Conservation (phyloP, 805 yeast genomes). For the Suhomyces sp. region DNA sequence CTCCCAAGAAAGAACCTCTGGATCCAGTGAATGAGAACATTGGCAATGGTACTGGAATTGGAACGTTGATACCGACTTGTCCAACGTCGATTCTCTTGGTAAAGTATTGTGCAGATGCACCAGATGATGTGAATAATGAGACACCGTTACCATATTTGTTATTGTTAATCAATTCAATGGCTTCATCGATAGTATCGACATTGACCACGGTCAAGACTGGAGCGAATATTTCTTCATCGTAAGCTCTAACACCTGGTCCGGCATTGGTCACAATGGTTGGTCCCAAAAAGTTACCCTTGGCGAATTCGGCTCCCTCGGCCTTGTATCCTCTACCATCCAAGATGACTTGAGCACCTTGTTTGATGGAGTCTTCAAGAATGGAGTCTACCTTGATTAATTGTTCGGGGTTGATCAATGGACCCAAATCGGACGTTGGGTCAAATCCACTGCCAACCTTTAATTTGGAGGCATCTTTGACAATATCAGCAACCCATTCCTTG, state of each 20-base stretch:
- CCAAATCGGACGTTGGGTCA: conserved; percentile 59
- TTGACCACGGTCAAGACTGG: conserved; percentile 67
- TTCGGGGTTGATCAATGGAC: conserved; percentile 69
- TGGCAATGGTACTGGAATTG: conserved; percentile 79
- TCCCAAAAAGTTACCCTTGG: conserved; percentile 67
- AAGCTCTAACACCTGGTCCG: conserved; percentile 68
- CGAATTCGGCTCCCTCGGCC: conserved; percentile 36
- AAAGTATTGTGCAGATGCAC: conserved; percentile 69
- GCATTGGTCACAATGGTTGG: conserved; percentile 65
- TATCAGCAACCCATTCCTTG: conserved; percentile 60
- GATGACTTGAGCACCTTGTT: conserved; percentile 59
- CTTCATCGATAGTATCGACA: conserved; percentile 65
- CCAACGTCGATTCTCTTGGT: conserved; percentile 69
- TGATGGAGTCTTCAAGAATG: conserved; percentile 55
- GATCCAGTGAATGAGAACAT: conserved; percentile 80
- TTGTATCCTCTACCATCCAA: conserved; percentile 62
- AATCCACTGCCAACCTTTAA: conserved; percentile 68
- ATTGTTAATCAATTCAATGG: conserved; percentile 60
- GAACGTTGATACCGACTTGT: conserved; percentile 76
- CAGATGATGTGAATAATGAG: conserved; percentile 67
- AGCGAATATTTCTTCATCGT: conserved; percentile 76
- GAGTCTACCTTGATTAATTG: conserved; percentile 54
- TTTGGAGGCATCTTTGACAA: conserved; percentile 54
- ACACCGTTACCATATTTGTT: conserved; percentile 69
- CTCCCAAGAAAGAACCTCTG: conserved; percentile 74